Evolutionary conservation across 805 yeast species (phyloP).

Genomic region (Suhomyces vadensis): DNA sequence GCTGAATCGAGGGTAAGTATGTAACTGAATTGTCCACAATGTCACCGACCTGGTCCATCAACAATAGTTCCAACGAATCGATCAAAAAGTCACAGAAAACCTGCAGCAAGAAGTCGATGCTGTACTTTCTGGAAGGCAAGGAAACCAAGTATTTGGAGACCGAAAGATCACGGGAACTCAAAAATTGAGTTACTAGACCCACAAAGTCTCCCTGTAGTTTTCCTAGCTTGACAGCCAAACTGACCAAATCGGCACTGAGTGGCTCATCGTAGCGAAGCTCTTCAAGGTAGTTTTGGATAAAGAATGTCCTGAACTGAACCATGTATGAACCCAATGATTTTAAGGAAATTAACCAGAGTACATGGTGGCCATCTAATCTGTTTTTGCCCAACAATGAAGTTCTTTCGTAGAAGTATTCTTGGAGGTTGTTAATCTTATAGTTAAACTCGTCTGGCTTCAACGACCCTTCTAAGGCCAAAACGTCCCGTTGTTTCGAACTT

Average conservation of each 20-base stretch:
- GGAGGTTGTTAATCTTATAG: conserved; percentile 17
- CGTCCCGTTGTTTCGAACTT: neutral
- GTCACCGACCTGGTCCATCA: conserved; percentile 8
- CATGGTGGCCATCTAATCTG: conserved; percentile 14
- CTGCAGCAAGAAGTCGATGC: neutral
- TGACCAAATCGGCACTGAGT: neutral
- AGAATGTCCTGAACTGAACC: conserved; percentile 1
- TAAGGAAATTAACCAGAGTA: conserved; percentile 22
- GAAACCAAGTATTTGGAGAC: conserved; percentile 4
- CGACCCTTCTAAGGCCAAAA: neutral
- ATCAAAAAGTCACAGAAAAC: conserved; percentile 5
- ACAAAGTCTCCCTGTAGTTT: conserved; percentile 11
- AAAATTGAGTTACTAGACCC: conserved; percentile 5
- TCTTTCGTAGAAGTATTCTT: conserved; percentile 20
- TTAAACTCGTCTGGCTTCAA: conserved; percentile 14
- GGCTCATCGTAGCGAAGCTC: conserved; percentile 3
- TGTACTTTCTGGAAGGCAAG: neutral
- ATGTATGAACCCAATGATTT: conserved; percentile 7
- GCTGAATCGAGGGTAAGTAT: conserved; percentile 5
- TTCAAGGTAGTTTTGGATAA: neutral
- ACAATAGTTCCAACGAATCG: conserved; percentile 15
- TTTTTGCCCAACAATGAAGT: conserved; percentile 13
- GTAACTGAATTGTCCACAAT: conserved; percentile 1
- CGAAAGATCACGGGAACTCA: conserved; percentile 1
- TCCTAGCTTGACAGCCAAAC: conserved; percentile 11